Percentiles rank a stretch among this genome's conserved stretches.
phyloP scores from a whole-genome alignment of 2,329 filamentous ascomycete genomes.

The Fusarium sp. region DNA sequence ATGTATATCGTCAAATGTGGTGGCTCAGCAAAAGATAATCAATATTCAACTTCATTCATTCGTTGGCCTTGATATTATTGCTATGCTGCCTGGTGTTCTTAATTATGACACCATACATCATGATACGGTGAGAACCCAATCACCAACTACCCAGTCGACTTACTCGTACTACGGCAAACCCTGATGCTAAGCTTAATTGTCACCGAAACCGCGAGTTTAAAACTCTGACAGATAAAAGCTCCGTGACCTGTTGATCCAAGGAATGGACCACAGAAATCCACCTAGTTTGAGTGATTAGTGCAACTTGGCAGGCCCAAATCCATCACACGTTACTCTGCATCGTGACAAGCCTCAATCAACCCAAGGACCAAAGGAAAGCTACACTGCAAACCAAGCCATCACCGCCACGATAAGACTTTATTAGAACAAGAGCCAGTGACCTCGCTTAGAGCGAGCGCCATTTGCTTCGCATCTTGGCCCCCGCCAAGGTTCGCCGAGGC shows the following conservation, averaged over 20 bases:
- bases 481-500: conserved; percentile 34
- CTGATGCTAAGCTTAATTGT: conserved; percentile 19
- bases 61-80: neutral
- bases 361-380: neutral
- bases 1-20: neutral
- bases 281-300: neutral
- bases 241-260: neutral
- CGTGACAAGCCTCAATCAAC: conserved; percentile 17
- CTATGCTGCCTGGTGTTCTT: neutral
- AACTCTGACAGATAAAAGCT: neutral
- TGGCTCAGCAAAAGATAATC: neutral
- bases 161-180: conserved; percentile 6
- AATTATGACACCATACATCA: neutral
- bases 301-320: conserved; percentile 11
- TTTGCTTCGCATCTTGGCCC: conserved; percentile 34
- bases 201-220: neutral
- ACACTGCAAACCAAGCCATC: conserved; percentile 3
- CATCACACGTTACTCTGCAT: conserved; percentile 28
- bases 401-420: neutral
- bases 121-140: neutral
- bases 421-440: conserved; percentile 29
- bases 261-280: neutral
- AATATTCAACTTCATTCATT: neutral
- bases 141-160: neutral
- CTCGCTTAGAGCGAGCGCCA: conserved; percentile 32